phyloP scores from a whole-genome alignment of 2,329 filamentous ascomycete genomes.

The Fusarium citri region DNA sequence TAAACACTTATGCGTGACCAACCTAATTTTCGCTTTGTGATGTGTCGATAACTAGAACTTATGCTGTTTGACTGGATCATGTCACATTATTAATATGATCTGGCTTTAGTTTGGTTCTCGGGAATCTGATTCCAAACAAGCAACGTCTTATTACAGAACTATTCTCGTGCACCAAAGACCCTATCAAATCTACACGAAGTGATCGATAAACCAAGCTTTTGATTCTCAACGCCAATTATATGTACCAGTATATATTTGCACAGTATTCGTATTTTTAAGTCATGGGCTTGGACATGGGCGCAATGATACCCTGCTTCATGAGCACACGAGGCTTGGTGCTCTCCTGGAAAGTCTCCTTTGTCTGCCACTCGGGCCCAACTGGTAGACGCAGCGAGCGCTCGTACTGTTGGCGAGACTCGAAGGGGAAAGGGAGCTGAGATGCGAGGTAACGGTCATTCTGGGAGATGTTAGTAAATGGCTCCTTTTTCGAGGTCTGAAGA shows the following conservation, averaged over 20 bases:
- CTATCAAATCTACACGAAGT: background rate
- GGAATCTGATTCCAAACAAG: background rate
- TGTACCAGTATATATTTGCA: conserved; percentile 7
- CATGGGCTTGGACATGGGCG: conserved; percentile 83
- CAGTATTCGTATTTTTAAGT: conserved; percentile 41
- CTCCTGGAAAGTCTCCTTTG: conserved; percentile 94
- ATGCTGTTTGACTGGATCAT: background rate
- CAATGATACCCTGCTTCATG: conserved; percentile 90
- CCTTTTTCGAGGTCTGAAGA: background rate
- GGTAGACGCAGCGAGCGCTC: conserved; percentile 88
- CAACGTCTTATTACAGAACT: background rate
- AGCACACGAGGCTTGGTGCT: conserved; percentile 89
- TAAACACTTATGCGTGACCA: background rate
- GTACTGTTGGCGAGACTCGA: conserved; percentile 88
- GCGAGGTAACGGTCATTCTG: conserved; percentile 90
- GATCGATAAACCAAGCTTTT: conserved; percentile 19
- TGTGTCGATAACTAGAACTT: background rate
- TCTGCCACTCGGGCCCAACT: conserved; percentile 93
- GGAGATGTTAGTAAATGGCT: conserved; percentile 3
- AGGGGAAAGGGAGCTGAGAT: conserved; percentile 85
- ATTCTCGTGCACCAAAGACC: background rate
- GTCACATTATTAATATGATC: background rate
- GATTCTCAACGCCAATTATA: conserved; percentile 27
- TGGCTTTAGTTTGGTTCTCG: background rate
- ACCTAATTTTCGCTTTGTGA: background rate